These are phyloP conservation scores for Fusarium lateritium DNA, from an alignment of 2,329 filamentous ascomycete species.

Conservation along the genomic window DNA sequence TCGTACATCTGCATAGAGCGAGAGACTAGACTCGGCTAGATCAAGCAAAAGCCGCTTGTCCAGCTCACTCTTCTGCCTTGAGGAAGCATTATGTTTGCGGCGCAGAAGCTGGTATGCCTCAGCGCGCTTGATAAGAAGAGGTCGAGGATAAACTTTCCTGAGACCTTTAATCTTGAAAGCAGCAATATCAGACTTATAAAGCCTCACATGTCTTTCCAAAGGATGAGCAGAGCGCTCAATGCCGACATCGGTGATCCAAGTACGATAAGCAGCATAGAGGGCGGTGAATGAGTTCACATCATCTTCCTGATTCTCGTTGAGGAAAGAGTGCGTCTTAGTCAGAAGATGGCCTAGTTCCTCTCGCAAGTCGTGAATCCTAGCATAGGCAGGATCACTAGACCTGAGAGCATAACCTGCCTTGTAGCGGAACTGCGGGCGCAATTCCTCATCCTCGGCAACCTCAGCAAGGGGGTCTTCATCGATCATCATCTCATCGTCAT, in stretches of 20 bases:
- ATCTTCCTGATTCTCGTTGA: constrained; percentile 89
- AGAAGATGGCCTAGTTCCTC: constrained; percentile 85
- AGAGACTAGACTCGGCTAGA: constrained; percentile 90
- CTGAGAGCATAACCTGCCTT: constrained; percentile 87
- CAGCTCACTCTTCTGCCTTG: constrained; percentile 89
- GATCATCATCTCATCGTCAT: constrained; percentile 62
- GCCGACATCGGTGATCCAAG: constrained; percentile 98
- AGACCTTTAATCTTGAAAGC: constrained; percentile 96
- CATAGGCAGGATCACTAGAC: constrained; percentile 70
- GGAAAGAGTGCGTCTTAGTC: constrained; percentile 86
- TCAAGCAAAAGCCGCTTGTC: constrained; percentile 89
- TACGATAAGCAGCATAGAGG: constrained; percentile 91
- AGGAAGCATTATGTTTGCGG: constrained; percentile 92
- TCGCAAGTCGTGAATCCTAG: constrained; percentile 83
- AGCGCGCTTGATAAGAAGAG: constrained; percentile 91
- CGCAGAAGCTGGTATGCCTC: constrained; percentile 95
- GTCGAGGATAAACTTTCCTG: constrained; percentile 91
- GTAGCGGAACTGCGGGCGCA: constrained; percentile 90
- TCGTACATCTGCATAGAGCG: constrained; percentile 95
- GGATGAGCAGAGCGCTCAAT: constrained; percentile 96
- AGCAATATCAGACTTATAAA: constrained; percentile 88
- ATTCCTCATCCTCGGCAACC: constrained; percentile 82
- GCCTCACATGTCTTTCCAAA: constrained; percentile 85
- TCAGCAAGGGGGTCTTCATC: constrained; percentile 72
- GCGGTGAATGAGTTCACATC: constrained; percentile 96